phyloP scores from a whole-genome alignment of 2,329 filamentous ascomycete species.

The Cordyceps militaris region DNA sequence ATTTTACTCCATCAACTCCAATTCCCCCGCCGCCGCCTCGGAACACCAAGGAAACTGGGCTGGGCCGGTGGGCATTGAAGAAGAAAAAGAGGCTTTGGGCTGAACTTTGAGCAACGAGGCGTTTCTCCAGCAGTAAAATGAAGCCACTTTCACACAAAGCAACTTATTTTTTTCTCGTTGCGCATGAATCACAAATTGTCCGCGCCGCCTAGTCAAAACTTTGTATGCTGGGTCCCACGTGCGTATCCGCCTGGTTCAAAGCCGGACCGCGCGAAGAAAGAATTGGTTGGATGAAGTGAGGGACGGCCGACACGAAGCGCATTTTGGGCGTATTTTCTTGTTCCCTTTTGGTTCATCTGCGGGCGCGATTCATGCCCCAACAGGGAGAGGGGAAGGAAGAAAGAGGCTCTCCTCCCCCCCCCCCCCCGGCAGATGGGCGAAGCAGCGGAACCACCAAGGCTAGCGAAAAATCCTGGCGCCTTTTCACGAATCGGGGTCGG shows the following conservation, averaged over 20 bases:
- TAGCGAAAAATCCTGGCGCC: no score
- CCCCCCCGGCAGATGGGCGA: no score
- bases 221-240: not conserved
- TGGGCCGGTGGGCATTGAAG: not conserved
- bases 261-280: not conserved
- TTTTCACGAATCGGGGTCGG: not conserved
- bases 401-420: no score
- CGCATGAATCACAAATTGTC: slow-evolving; percentile 4
- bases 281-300: not conserved
- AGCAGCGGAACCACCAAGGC: no score
- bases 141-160: not conserved
- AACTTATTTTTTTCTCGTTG: no score
- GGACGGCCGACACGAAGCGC: no score
- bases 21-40: not conserved
- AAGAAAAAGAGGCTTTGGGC: not conserved
- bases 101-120: not conserved
- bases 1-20: no score
- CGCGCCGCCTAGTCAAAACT: not conserved
- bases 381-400: not conserved
- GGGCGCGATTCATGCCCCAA: not conserved
- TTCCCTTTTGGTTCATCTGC: no score
- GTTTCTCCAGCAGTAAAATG: not conserved
- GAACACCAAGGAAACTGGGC: not conserved
- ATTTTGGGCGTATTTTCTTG: no score
- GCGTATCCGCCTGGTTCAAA: not conserved